Evolutionary conservation across 2,329 filamentous ascomycete genomes (phyloP), one percentile per base, ranked within the genome.

Genomic region (Calonectria hawksworthii): DNA sequence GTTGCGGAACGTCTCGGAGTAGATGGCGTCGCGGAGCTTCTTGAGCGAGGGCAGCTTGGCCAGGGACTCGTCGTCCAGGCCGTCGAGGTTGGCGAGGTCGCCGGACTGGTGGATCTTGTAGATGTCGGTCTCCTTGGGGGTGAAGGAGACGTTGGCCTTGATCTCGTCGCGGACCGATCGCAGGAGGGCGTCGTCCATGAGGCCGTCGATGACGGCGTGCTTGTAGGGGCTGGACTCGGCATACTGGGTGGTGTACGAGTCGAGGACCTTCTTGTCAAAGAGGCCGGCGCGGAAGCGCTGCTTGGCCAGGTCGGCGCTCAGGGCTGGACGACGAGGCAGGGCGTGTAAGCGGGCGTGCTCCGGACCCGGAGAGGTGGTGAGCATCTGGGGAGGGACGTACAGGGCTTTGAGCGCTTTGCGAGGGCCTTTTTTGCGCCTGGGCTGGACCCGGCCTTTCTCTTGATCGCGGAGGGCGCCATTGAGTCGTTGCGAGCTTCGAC

Each of bases 61-160:
- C 70, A 99, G 90, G 9, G 96, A 96, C 10, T 93, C 93, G 83
- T 98, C 93, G 76, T 98, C 95, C 54, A 99, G 91, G 30, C 97
- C 97, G 85, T 98, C 96, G 73, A 99, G 92, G 86, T 99, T 99
- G 61, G 97, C 97, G 41, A 99, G 91, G 84, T 99, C 97, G 78
- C 97, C 97, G 6, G 96, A 99, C 88, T 99, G 97, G 90, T 98
- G 96, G 83, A 99, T 99, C 87, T 98, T 98, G 91, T 99, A 99
- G 81, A 99, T 99, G 85, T 99, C 97, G 63, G 97, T 99, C 86
- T 99, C 97, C 86, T 99, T 99, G 80, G 96, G 96, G 16, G 97
- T 98, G 87, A 99, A 99, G 79, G 95, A 93, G 79, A 99, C 94
- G 83, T 98, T 96, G 79, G 94, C 90, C 85, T 94, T 93, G 85